A percentile compares a stretch with the other conserved stretches of the same genome.
These are phyloP conservation scores for Chaetomium fimeti DNA, from an alignment of 495 filamentous ascomycete species.

Conservation along the genomic window DNA sequence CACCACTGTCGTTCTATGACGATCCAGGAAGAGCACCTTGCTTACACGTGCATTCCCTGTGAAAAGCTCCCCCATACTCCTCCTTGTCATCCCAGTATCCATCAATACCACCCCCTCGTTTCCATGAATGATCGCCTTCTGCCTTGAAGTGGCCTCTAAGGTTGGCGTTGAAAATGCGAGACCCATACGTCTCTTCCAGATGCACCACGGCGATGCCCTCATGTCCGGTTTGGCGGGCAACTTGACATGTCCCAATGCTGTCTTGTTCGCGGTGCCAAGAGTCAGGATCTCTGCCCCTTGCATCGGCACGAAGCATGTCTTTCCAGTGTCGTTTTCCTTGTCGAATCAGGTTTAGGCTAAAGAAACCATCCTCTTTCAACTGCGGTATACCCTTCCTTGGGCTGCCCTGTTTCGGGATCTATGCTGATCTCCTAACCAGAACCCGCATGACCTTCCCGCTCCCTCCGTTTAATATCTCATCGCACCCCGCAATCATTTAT, in stretches of 20 bases:
- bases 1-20: too few species aligned
- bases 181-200: too few species aligned
- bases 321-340: neutral
- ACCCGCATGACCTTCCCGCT: conserved; percentile 8
- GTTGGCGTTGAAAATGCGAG: too few species aligned
- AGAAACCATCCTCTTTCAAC: neutral
- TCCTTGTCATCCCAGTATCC: too few species aligned
- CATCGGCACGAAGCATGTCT: neutral
- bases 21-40: too few species aligned
- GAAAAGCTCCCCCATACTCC: too few species aligned
- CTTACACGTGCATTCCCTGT: too few species aligned
- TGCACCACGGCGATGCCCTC: too few species aligned
- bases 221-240: too few species aligned
- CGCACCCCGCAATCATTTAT: conserved; percentile 31
- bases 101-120: too few species aligned
- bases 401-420: conserved; percentile 21
- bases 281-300: neutral
- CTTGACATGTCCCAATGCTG: neutral
- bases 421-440: conserved; percentile 21
- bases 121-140: too few species aligned
- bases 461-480: conserved; percentile 29
- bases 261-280: neutral
- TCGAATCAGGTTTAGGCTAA: conserved; percentile 18
- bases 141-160: too few species aligned
- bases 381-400: conserved; percentile 4